Evolutionary conservation across 768 basidiomycete genomes (phyloP).

Genomic region (Gyrodon lividus): DNA sequence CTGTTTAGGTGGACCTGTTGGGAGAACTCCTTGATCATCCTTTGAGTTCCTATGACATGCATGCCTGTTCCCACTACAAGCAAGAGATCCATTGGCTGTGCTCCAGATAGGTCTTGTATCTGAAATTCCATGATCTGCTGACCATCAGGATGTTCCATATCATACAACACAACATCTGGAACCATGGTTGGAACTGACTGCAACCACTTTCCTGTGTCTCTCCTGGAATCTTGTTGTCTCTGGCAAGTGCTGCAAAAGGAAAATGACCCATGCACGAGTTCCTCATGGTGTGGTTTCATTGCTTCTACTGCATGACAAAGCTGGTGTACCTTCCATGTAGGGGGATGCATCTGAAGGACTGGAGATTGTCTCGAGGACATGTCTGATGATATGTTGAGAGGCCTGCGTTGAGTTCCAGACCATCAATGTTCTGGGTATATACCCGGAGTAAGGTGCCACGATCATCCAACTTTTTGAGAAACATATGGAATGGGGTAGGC

Average conservation of each 20-base stretch:
- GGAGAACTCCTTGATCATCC: constrained; percentile 3
- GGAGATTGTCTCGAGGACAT: neutral
- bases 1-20: neutral
- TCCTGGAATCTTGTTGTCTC: neutral
- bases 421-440: constrained; percentile 16
- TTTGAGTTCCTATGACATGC: constrained; percentile 13
- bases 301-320: constrained; percentile 2
- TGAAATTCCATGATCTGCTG: neutral
- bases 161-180: constrained; percentile 12
- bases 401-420: constrained; percentile 10
- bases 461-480: constrained; percentile 11
- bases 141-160: constrained; percentile 5
- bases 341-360: neutral
- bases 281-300: neutral
- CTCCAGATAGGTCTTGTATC: constrained; percentile 1
- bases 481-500: constrained; percentile 9
- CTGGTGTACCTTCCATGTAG: constrained; percentile 10
- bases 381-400: constrained; percentile 7
- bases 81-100: neutral
- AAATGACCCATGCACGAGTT: constrained; percentile 4
- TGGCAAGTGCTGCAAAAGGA: constrained; percentile 1
- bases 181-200: constrained; percentile 3
- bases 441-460: neutral
- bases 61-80: constrained; percentile 13
- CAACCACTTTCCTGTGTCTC: neutral